Evolutionary conservation across 192 early-diverging fungal species (phyloP).

Genomic region (Gigaspora rosea): DNA sequence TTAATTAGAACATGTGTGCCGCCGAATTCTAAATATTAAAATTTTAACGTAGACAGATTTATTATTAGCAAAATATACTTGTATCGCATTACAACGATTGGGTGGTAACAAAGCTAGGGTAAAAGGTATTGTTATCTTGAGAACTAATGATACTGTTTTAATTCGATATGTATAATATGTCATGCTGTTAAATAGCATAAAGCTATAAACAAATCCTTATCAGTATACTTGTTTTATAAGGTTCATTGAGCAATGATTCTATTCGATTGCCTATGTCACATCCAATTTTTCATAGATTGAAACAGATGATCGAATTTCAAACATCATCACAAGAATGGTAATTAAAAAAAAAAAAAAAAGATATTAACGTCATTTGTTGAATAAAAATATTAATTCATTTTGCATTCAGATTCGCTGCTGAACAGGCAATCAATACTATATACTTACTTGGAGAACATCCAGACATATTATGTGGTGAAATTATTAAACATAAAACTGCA

Average conservation of each 20-base stretch:
- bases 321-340: slow-evolving; percentile 58
- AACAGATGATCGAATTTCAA: slow-evolving; percentile 49
- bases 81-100: slow-evolving; percentile 89
- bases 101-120: slow-evolving; percentile 58
- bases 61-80: slow-evolving; percentile 84
- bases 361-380: slow-evolving; percentile 9
- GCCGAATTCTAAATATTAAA: neutral
- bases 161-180: too few relatives aligned
- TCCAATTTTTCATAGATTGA: slow-evolving; percentile 55
- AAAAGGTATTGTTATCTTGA: slow-evolving; percentile 50
- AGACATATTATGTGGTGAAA: slow-evolving; percentile 72
- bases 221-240: neutral
- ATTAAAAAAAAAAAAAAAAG: neutral
- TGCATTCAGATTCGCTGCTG: slow-evolving; percentile 80
- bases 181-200: too few relatives aligned
- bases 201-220: too few relatives aligned
- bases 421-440: slow-evolving; percentile 94
- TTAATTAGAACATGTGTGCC: neutral
- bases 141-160: too few relatives aligned
- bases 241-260: slow-evolving; percentile 28
- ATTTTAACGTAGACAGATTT: slow-evolving; percentile 65
- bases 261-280: slow-evolving; percentile 57
- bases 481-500: slow-evolving; percentile 70
- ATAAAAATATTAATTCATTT: neutral
- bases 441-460: slow-evolving; percentile 91